Conservation (phyloP, 495 filamentous ascomycete species). For the Talaromyces wortmannii region DNA sequence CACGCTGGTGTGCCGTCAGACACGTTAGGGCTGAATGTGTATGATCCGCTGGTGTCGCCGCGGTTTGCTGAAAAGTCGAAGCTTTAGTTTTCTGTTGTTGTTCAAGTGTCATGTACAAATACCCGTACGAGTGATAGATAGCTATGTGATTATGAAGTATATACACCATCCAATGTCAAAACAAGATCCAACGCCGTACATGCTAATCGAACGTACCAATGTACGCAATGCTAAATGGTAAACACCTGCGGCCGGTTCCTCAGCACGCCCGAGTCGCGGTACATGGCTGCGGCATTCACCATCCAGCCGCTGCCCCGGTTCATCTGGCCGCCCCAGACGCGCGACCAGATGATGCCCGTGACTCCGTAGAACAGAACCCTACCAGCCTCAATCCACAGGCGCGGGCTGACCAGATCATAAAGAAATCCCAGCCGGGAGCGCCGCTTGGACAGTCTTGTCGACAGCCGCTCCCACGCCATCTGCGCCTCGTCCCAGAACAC, state of each 20-base stretch:
- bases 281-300: conserved; percentile 74
- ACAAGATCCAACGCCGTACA: too few species aligned
- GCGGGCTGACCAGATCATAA: conserved; percentile 43
- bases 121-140: background rate
- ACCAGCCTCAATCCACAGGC: conserved; percentile 55
- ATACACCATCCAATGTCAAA: too few species aligned
- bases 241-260: conserved; percentile 59
- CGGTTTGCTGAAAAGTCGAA: conserved; percentile 54
- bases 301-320: conserved; percentile 47
- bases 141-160: background rate
- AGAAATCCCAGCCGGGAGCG: conserved; percentile 34
- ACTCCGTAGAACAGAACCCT: conserved; percentile 57
- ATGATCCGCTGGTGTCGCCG: conserved; percentile 60
- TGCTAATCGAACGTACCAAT: background rate
- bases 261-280: conserved; percentile 57
- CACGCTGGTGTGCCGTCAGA: conserved; percentile 60
- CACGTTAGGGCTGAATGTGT: conserved; percentile 54
- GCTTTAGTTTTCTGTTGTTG: conserved; percentile 21
- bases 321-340: conserved; percentile 56
- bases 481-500: conserved; percentile 78
- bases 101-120: background rate
- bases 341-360: conserved; percentile 61
- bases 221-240: background rate
- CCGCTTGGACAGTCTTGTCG: conserved; percentile 34
- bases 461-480: conserved; percentile 59